These are phyloP conservation scores for Ottelia alismoides DNA, from an alignment of 106 monocot genomes.

Conservation along the genomic window DNA sequence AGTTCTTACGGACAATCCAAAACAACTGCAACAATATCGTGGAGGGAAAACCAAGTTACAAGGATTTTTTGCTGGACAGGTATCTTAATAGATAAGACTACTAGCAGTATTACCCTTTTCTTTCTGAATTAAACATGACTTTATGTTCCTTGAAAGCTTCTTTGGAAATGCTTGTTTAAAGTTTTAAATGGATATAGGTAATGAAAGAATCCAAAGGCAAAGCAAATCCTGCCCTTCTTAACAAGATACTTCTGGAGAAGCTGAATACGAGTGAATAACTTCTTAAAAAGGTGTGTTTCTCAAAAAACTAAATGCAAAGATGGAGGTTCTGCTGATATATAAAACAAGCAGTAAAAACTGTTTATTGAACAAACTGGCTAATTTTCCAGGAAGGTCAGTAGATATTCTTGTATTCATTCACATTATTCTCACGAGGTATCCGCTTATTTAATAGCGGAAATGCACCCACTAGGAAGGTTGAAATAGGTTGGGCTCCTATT, in stretches of 20 bases:
- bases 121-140: not conserved
- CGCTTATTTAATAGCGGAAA: too few relatives aligned
- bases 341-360: too few relatives aligned
- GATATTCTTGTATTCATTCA: too few relatives aligned
- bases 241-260: slow-evolving; percentile 77
- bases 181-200: slow-evolving; percentile 29
- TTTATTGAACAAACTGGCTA: too few relatives aligned
- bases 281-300: too few relatives aligned
- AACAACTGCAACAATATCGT: slow-evolving; percentile 84
- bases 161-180: not conserved
- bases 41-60: slow-evolving; percentile 84
- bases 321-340: too few relatives aligned
- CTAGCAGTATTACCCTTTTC: not conserved
- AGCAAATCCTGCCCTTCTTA: slow-evolving; percentile 79
- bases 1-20: slow-evolving; percentile 72
- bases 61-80: slow-evolving; percentile 94
- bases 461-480: too few relatives aligned
- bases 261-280: too few relatives aligned
- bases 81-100: slow-evolving; percentile 11
- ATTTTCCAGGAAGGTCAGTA: too few relatives aligned
- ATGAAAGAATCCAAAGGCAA: slow-evolving; percentile 97
- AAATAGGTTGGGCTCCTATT: too few relatives aligned
- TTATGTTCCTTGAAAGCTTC: slow-evolving; percentile 1
- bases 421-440: too few relatives aligned
- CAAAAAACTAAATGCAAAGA: too few relatives aligned